These are phyloP conservation scores for Bonnemaisonia californica DNA, from an alignment of 31 red algal species.

Conservation along the genomic window DNA sequence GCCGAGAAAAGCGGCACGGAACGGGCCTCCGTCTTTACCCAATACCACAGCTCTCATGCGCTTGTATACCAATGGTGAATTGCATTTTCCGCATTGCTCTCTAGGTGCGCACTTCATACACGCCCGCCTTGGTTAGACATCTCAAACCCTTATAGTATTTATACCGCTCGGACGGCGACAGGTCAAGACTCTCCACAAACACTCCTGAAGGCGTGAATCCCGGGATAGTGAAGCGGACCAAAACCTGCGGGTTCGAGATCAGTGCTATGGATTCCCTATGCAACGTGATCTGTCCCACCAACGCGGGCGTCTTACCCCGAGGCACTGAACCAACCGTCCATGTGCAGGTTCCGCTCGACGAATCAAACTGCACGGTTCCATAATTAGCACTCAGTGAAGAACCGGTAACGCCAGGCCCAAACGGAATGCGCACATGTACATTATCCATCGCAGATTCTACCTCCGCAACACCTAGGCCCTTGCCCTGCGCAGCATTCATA, in stretches of 20 bases:
- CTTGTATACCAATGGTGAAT: no score
- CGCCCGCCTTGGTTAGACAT: slow-evolving; percentile 82
- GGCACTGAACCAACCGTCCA: slow-evolving; percentile 78
- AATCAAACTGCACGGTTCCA: slow-evolving; percentile 82
- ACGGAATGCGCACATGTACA: slow-evolving; percentile 64
- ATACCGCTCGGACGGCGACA: slow-evolving; percentile 66
- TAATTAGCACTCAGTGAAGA: slow-evolving; percentile 64
- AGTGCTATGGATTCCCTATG: slow-evolving; percentile 7
- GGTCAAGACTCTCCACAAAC: slow-evolving; percentile 73
- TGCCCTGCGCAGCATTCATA: slow-evolving; percentile 62
- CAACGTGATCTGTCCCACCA: slow-evolving; percentile 68
- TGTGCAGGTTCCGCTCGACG: slow-evolving; percentile 52
- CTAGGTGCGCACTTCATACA: slow-evolving; percentile 81
- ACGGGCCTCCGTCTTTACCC: no score
- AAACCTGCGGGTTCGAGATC: slow-evolving; percentile 48
- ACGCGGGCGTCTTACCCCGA: slow-evolving; percentile 47
- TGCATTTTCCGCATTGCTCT: no score
- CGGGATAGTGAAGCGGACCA: slow-evolving; percentile 68
- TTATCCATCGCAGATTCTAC: slow-evolving; percentile 58
- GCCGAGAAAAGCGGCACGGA: no score
- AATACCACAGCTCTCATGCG: no score
- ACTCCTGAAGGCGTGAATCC: slow-evolving; percentile 61
- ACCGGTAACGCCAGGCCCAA: slow-evolving; percentile 56
- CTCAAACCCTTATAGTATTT: slow-evolving; percentile 91
- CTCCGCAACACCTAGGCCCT: slow-evolving; percentile 24